Evolutionary conservation across 208 protist genomes (phyloP).

Genomic region (Wallacemonas sp.): DNA sequence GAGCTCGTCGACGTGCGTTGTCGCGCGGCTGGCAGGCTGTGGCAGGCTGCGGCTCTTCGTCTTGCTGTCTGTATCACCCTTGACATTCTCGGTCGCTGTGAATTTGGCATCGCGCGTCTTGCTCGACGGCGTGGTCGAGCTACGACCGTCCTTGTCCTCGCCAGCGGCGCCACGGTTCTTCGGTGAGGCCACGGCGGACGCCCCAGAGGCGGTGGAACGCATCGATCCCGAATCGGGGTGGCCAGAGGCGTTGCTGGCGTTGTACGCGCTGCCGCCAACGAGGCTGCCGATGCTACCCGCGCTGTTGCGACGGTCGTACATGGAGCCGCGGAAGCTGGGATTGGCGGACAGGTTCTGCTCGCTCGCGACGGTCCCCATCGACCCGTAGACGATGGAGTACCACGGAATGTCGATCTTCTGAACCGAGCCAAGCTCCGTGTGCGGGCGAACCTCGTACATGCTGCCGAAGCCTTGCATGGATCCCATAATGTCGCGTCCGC

Average conservation of each 20-base stretch:
- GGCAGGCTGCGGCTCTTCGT: background rate
- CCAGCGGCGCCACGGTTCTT: constrained; percentile 4
- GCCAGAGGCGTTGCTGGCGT: background rate
- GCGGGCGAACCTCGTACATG: constrained; percentile 31
- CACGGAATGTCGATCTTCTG: constrained; percentile 34
- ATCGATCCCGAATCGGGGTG: background rate
- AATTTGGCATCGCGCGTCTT: constrained; percentile 3
- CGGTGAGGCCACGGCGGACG: background rate
- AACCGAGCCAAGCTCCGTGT: constrained; percentile 38
- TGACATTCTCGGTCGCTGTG: background rate
- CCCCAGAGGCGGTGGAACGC: background rate
- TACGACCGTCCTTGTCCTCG: constrained; percentile 11
- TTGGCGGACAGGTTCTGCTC: constrained; percentile 15
- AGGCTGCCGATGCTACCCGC: constrained; percentile 1
- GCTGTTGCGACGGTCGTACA: constrained; percentile 1
- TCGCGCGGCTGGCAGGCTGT: background rate
- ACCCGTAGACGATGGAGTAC: constrained; percentile 34
- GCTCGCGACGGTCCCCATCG: constrained; percentile 14
- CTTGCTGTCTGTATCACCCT: background rate
- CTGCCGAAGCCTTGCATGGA: constrained; percentile 51
- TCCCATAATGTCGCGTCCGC: constrained; percentile 24
- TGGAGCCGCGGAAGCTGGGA: constrained; percentile 19
- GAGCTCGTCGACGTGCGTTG: background rate
- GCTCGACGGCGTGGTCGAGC: background rate
- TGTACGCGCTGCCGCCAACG: background rate